Base-by-base conservation (phyloP, 2,329 filamentous ascomycete species). In the Lizonia empirigonia region DNA sequence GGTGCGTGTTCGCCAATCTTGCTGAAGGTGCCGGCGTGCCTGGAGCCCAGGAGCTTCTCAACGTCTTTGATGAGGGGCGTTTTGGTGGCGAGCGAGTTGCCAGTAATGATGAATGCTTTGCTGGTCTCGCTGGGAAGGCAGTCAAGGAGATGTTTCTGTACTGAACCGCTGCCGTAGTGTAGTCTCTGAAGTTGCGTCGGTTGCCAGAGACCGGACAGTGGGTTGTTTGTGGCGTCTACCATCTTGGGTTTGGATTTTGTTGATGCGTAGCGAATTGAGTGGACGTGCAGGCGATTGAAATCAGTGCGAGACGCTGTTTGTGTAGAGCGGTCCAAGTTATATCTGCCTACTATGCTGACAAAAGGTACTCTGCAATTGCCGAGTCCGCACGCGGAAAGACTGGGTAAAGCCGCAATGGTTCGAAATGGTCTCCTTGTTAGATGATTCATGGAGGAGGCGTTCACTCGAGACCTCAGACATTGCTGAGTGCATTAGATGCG, bases 81-180 rank as follows among this genome's bases (percentile, higher is more conserved):
- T 59, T 82, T 84, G 33, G 67, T 80, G 6, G 79, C 78, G 6
- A 84, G 74, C 0, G 81, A 83, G 33, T 68, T 73, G 19, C 81
- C 80, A 1, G 82, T 84, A 35, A 84, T 77, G 60, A 84, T 80
- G 68, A 83, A 84, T 1, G 81, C 82, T 69, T 82, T 82, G 42
- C 80, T 82, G 3, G 61, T 64, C 3, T 69, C 60, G 9, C 52
- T 71, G 0, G 75, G 79, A 0, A 83, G 74, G 41, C 71, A 74
- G 16, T 73, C 68, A 10, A 79, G 52, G 2, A 83, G 69, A 55
- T 83, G 72, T 8, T 76, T 74, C 48, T 73, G 51, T 3, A 83
- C 80, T 7, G 74, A 77, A 20, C 73, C 63, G 4, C 76, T 63
- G 12, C 80, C 80, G 55, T 83, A 83, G 67, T 77, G 76, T 5